Percentiles rank a stretch among this genome's conserved stretches.
Conservation (phyloP, 177 flowering plant genomes). For the Vitis hybrid region DNA sequence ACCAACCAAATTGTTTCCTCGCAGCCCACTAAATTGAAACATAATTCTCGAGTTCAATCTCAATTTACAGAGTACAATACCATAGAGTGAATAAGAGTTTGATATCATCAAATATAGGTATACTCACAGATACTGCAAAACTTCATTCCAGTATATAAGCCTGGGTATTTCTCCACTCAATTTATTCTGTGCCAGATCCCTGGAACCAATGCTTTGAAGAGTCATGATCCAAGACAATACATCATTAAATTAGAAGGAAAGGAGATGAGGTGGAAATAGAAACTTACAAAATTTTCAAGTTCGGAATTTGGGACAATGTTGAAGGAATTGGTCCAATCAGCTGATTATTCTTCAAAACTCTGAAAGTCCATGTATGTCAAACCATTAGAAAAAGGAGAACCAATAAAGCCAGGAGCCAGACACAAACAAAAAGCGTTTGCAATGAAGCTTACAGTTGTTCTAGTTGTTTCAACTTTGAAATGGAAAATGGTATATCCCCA, state of each 20-base stretch:
- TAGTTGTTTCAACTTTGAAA: slow-evolving; percentile 88
- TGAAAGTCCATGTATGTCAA: slow-evolving; percentile 21
- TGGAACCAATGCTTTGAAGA: slow-evolving; percentile 19
- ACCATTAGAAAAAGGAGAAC: not conserved
- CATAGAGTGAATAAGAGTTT: not conserved
- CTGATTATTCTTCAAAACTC: slow-evolving; percentile 79
- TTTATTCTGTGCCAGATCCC: slow-evolving; percentile 88
- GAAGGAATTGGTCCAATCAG: slow-evolving; percentile 95
- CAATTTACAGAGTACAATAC: not conserved
- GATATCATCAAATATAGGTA: not conserved
- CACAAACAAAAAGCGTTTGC: not conserved
- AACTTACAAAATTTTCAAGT: slow-evolving; percentile 82
- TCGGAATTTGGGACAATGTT: slow-evolving; percentile 93
- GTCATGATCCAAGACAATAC: not conserved
- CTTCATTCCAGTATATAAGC: slow-evolving; percentile 96
- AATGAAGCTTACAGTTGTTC: slow-evolving; percentile 63
- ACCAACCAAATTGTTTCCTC: slow-evolving; percentile 87
- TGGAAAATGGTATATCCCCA: slow-evolving; percentile 97
- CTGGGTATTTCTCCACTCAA: slow-evolving; percentile 92
- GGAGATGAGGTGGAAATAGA: not conserved
- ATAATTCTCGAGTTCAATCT: too few relatives aligned
- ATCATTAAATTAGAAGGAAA: not conserved
- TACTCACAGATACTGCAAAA: slow-evolving; percentile 91
- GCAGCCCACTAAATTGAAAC: slow-evolving; percentile 61
- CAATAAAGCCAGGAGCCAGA: not conserved